These are phyloP conservation scores for Monilinia fructigena DNA, from an alignment of 2,329 filamentous ascomycete species.

Conservation along the genomic window DNA sequence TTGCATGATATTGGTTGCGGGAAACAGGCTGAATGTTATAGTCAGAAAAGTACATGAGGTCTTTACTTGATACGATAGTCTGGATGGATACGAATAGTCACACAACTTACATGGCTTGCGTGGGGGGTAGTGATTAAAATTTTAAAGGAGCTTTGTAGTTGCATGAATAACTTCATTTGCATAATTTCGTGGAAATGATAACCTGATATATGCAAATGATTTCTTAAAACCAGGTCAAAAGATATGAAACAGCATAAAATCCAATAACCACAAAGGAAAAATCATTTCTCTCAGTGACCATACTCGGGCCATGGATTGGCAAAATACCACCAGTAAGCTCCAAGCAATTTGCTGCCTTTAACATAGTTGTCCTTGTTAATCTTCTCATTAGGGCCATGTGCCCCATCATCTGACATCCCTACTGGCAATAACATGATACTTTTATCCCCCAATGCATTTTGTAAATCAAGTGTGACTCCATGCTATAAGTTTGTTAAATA, in stretches of 20 bases:
- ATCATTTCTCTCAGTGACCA: not conserved
- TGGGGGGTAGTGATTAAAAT: too few species aligned
- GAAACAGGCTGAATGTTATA: not conserved
- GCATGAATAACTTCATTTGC: too few species aligned
- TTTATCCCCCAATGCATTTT: slow-evolving; percentile 14
- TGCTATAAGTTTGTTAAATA: not conserved
- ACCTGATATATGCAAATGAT: not conserved
- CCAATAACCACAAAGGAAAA: not conserved
- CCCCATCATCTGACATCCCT: slow-evolving; percentile 13
- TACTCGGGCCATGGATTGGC: not conserved
- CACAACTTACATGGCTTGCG: not conserved
- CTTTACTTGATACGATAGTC: not conserved
- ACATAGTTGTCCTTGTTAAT: slow-evolving; percentile 16
- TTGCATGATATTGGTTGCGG: not conserved
- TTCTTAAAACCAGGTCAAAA: not conserved
- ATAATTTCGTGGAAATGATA: not conserved
- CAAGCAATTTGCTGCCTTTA: slow-evolving; percentile 12
- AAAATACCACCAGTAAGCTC: slow-evolving; percentile 19
- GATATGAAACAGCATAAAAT: not conserved
- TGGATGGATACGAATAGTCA: too few species aligned
- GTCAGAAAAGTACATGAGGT: not conserved
- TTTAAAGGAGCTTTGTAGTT: too few species aligned
- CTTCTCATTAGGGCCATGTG: slow-evolving; percentile 18
- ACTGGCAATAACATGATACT: slow-evolving; percentile 20
- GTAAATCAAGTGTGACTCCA: slow-evolving; percentile 15